Conservation (phyloP, 495 filamentous ascomycete species). For the Acidiella bohemica region DNA sequence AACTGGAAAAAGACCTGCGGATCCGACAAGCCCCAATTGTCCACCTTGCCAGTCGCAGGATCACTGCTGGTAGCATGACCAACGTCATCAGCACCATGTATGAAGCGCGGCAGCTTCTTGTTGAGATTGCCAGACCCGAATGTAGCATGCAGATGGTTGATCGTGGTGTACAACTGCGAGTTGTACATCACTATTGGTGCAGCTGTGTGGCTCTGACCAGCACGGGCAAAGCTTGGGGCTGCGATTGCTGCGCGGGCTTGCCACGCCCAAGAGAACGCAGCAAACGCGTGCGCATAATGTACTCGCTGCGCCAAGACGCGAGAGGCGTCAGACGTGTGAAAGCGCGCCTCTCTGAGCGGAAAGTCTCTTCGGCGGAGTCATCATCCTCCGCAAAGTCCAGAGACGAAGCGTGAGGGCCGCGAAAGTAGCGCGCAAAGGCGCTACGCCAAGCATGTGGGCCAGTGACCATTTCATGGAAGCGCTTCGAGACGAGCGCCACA, state of each 20-base stretch:
- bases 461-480: slow-evolving; percentile 70
- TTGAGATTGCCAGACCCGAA: slow-evolving; percentile 48
- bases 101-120: slow-evolving; percentile 59
- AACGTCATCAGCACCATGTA: slow-evolving; percentile 67
- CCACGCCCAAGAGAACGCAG: slow-evolving; percentile 66
- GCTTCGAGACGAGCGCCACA: slow-evolving; percentile 68
- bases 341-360: slow-evolving; percentile 49
- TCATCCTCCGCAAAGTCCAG: slow-evolving; percentile 24
- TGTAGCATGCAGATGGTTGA: slow-evolving; percentile 61
- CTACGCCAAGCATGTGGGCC: slow-evolving; percentile 83
- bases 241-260: slow-evolving; percentile 47
- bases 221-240: slow-evolving; percentile 36
- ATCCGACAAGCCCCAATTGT: slow-evolving; percentile 70
- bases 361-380: slow-evolving; percentile 33
- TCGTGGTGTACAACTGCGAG: slow-evolving; percentile 57
- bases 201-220: slow-evolving; percentile 37
- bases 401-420: slow-evolving; percentile 42
- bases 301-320: slow-evolving; percentile 86
- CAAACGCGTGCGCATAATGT: slow-evolving; percentile 72
- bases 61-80: slow-evolving; percentile 63
- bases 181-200: slow-evolving; percentile 62
- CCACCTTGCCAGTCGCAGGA: slow-evolving; percentile 61
- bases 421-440: slow-evolving; percentile 81
- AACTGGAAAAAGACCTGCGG: slow-evolving; percentile 61
- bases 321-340: slow-evolving; percentile 68